Evolutionary conservation across 2,329 filamentous ascomycete species (phyloP), one percentile per base, ranked within the genome.

Genomic region (Penicillium sp.): DNA sequence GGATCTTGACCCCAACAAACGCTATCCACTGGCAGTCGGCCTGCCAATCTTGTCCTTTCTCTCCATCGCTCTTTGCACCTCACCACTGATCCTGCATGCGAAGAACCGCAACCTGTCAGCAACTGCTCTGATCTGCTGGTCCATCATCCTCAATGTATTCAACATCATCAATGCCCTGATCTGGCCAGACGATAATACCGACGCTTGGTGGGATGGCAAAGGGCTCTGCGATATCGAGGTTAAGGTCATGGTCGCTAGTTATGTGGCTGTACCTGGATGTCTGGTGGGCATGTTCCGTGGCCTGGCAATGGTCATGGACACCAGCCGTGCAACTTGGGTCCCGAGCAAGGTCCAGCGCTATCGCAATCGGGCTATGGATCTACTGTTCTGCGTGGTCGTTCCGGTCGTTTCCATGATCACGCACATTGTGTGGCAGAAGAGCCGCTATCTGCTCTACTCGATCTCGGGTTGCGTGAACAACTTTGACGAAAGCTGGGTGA

Each of bases 221-320:
- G 77, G 76, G 2, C 77, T 84, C 50, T 88, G 85, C 67, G 84
- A 88, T 63, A 69, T 88, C 42, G 76, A 86, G 57, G 73, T 78
- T 46, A 82, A 83, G 53, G 60, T 87, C 29, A 74, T 78, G 50
- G 71, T 80, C 23, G 81, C 78, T 3, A 69, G 74, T 7, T 73
- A 73, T 15, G 72, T 81, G 1, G 81, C 76, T 1, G 66, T 81
- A 13, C 71, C 79, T 3, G 77, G 78, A 7, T 72, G 77, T 6
- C 62, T 82, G 7, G 67, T 75, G 23, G 81, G 82, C 61, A 79
- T 88, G 43, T 78, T 85, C 50, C 75, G 81, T 42, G 78, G 75
- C 41, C 74, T 88, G 13, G 81, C 82, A 10, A 69, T 67, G 18
- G 81, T 84, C 29, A 74, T 88, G 66, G 77, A 86, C 60, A 81